Evolutionary conservation across 1,284 basidiomycete species (phyloP).

Genomic region (Mycosarcoma maydis): DNA sequence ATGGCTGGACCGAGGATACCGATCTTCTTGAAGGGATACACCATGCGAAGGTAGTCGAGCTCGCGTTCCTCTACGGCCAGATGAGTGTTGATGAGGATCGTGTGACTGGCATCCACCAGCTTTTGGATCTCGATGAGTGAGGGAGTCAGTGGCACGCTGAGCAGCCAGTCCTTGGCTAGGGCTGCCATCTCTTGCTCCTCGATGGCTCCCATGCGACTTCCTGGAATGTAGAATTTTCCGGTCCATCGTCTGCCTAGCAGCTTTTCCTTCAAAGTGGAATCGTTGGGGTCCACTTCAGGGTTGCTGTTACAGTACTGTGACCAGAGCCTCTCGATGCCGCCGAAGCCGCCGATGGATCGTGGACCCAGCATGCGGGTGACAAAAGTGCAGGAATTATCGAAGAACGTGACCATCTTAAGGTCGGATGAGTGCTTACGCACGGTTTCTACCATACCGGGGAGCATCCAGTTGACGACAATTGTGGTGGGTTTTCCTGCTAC

Average conservation of each 20-base stretch:
- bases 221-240: conserved; percentile 7
- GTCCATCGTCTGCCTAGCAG: conserved; percentile 3
- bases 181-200: conserved; percentile 4
- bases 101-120: conserved; percentile 8
- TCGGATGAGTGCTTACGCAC: conserved; percentile 1
- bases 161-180: conserved; percentile 10
- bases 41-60: conserved; percentile 6
- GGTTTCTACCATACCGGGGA: neutral
- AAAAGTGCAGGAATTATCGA: conserved; percentile 10
- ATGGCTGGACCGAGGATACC: conserved; percentile 6
- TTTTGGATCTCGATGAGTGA: conserved; percentile 14
- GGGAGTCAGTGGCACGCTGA: conserved; percentile 8
- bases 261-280: conserved; percentile 1
- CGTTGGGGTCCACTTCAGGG: conserved; percentile 1
- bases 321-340: conserved; percentile 5
- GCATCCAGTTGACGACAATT: conserved; percentile 13
- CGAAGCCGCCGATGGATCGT: conserved; percentile 5
- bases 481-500: neutral
- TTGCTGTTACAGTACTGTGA: neutral
- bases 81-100: conserved; percentile 10
- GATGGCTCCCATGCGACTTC: conserved; percentile 1
- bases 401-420: conserved; percentile 7
- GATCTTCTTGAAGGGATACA: conserved; percentile 4
- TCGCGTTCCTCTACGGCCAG: conserved; percentile 1
- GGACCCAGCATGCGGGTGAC: conserved; percentile 8